Base-by-base conservation (phyloP, 441 rosid species). In the Daphne laureola region DNA sequence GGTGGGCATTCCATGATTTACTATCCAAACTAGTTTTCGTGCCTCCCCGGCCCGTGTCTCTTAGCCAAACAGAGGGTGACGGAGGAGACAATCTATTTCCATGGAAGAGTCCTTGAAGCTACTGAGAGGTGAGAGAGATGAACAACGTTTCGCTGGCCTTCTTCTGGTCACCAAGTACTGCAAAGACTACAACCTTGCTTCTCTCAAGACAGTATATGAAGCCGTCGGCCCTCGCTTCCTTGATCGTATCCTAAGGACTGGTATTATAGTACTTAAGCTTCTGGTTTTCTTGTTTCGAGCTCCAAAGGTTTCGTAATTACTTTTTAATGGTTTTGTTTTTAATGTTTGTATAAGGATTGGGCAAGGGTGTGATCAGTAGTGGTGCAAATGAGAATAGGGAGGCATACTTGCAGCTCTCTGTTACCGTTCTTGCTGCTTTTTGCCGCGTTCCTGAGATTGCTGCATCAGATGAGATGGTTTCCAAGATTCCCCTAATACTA, bases 101-200 rank as follows among this genome's bases (percentile, higher is more conserved):
- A 76, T 93, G 1, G 85, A 76, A 1, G 86, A 87, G 67, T 84
- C 87, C 77, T 78, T 93, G 73, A 85, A 70, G 80, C 76, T 90
- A 7, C 51, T 90, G 49, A 83, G 67, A 65, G 97, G 96, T 50
- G 87, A 85, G 65, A 76, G 93, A 53, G 98, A 93, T 68, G 97
- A 93, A 82, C 95, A 87, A 48, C 83, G 81, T 25, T 85, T 93
- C n/a, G 96, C 97, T 8, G 98, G 93, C 50, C 63, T 93, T n/a
- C 86, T 89, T 25, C 68, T 93, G 35, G 86, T 90, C 46, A 90
- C 98, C 47, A 93, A 84, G 52, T 78, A 85, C 55, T 81, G 86
- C 64, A 72, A 77, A 44, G 70, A 68, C 62, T 86, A 85, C 51
- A 95, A 90, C 58, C 51, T 72, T 7, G 62, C 17, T 58, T 78